Evolutionary conservation across 1,284 basidiomycete species (phyloP).

Genomic region (Rhodotorula sp.): DNA sequence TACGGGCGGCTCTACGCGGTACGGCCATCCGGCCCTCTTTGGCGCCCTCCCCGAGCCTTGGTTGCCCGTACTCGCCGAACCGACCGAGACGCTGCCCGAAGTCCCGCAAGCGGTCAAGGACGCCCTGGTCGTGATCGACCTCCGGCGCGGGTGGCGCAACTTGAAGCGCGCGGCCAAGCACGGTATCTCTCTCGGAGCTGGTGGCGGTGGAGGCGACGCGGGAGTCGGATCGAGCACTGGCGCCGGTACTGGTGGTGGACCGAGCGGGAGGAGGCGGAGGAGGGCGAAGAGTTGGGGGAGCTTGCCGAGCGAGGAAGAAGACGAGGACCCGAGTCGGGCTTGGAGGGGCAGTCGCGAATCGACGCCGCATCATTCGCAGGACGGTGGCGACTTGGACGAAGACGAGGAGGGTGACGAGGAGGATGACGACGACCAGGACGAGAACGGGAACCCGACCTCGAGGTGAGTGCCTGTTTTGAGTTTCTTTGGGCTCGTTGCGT

Average conservation of each 20-base stretch:
- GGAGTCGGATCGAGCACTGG: not conserved
- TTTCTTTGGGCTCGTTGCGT: not conserved
- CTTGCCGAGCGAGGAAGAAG: slow-evolving; percentile 9
- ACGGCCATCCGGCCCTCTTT: slow-evolving; percentile 85
- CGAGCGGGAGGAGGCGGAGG: slow-evolving; percentile 6
- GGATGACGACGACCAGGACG: slow-evolving; percentile 22
- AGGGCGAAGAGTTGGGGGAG: slow-evolving; percentile 14
- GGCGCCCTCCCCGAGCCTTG: slow-evolving; percentile 85
- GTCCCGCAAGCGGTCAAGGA: slow-evolving; percentile 34
- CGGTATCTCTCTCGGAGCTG: slow-evolving; percentile 4
- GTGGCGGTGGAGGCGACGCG: slow-evolving; percentile 1
- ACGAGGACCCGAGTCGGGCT: slow-evolving; percentile 27
- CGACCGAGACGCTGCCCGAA: slow-evolving; percentile 6
- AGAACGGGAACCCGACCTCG: slow-evolving; percentile 1
- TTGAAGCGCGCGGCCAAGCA: slow-evolving; percentile 32
- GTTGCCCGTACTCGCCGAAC: slow-evolving; percentile 59
- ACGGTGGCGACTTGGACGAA: not conserved
- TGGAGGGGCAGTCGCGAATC: slow-evolving; percentile 24
- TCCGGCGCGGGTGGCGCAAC: slow-evolving; percentile 35
- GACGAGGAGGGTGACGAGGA: slow-evolving; percentile 23
- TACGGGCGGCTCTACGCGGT: slow-evolving; percentile 66
- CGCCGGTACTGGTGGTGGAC: not conserved
- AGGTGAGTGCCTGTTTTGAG: not conserved
- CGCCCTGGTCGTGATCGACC: slow-evolving; percentile 38
- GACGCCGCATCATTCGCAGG: not conserved